Base-by-base conservation (phyloP, 2,329 filamentous ascomycete species). In the Alternaria atra region DNA sequence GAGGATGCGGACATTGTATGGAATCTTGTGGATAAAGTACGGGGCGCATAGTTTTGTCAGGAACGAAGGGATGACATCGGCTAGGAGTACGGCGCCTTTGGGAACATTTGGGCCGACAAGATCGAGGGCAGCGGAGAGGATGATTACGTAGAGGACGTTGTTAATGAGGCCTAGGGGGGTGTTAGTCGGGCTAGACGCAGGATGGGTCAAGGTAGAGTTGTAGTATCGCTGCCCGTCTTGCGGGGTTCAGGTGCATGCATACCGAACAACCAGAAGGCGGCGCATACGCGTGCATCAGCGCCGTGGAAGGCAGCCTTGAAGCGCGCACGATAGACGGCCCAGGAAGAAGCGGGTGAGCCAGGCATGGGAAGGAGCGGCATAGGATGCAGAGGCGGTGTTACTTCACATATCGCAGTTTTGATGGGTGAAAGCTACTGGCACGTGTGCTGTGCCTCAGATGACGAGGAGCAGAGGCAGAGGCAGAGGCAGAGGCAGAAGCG, bases 111-210 rank as follows among this genome's bases (percentile, higher is more conserved):
- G 90, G 35, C 94, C 94, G 70, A 98, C 95, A 63, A 99, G 91
- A 74, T 99, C 95, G 72, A 97, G 91, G 4, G 95, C 95, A 35
- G 95, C 92, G 30, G 93, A 96, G 73, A 99, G 90, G 76, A 98
- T 95, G 78, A 98, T 92, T 57, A 98, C 94, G 80, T 97, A 98
- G 81, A 97, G 91, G 69, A 98, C 92, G 82, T 98, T 98, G 81
- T 99, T 98, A 77, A 98, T 95, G 17, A 95, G 83, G 53, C 92
- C 92, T 94, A 3, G 73, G 25, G 27, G 8, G 25, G 25, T 46
- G 56, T 66, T 53, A 61, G 61, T 44, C 15, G 37, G 13, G 47
- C 9, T 32, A n/a, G 44, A 34, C 13, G 30, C 30, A 17, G 32
- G 48, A 39, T 6, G 7, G 10, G 30, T 8, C 30, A 32, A 32